Percentiles rank a stretch among this genome's conserved stretches.
phyloP scores from a whole-genome alignment of 345 rosid species.

The Geranium rotundifolium region DNA sequence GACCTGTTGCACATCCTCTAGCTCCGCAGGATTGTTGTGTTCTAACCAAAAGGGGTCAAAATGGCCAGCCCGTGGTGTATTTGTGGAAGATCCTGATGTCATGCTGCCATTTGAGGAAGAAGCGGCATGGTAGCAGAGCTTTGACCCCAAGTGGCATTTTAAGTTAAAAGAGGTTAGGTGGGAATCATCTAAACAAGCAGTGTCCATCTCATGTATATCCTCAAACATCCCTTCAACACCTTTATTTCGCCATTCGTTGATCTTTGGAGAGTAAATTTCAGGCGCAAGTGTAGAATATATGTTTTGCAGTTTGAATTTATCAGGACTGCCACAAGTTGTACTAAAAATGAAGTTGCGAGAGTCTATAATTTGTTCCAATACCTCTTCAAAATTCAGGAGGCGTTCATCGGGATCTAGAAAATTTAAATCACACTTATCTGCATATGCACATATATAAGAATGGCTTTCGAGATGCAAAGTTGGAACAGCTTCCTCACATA shows the following conservation, averaged over 20 bases:
- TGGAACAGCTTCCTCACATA: constrained; percentile 71
- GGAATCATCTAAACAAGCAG: constrained; percentile 64
- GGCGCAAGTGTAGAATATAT: constrained; percentile 24
- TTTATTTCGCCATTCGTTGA: constrained; percentile 66
- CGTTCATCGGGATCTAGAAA: constrained; percentile 62
- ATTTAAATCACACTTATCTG: constrained; percentile 69
- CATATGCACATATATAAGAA: constrained; percentile 80
- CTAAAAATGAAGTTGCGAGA: constrained; percentile 39
- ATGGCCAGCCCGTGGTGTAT: constrained; percentile 66
- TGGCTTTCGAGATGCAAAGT: constrained; percentile 62
- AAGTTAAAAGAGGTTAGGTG: constrained; percentile 27
- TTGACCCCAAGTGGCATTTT: constrained; percentile 46
- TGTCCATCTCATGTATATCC: constrained; percentile 87
- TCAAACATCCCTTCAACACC: constrained; percentile 87
- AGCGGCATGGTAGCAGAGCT: constrained; percentile 45
- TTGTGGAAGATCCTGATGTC: constrained; percentile 71
- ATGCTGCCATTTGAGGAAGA: constrained; percentile 69
- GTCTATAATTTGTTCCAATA: constrained; percentile 63
- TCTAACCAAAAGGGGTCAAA: constrained; percentile 76
- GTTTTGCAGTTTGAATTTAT: constrained; percentile 33
- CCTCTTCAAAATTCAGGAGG: constrained; percentile 61
- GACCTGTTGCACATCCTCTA: constrained; percentile 72
- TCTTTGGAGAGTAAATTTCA: constrained; percentile 62
- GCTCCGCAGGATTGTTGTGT: constrained; percentile 52
- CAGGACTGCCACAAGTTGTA: constrained; percentile 41